Base-by-base conservation (phyloP, 495 filamentous ascomycete species). In the Viridothelium virens region DNA sequence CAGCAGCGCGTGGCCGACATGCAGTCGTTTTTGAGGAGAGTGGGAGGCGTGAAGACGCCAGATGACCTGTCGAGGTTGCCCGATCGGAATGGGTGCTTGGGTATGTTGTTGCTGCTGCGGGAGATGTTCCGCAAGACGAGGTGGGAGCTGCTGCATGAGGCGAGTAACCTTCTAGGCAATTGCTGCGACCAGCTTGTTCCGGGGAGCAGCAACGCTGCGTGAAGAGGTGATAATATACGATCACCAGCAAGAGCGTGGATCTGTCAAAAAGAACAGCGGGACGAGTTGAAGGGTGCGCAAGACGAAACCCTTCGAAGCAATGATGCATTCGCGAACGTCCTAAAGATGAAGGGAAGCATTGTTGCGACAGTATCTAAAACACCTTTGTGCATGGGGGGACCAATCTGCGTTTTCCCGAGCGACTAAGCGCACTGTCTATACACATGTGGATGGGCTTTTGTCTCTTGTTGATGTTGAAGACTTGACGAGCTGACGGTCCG, bases 131-230 rank as follows among this genome's bases (percentile, higher is more conserved):
- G 82, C 65, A 86, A 86, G 71, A 88, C 92, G 47, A 82, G 92
- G 64, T 98, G 94, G 94, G 92, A 97, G 77, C 76, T 98, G 68
- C 78, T 97, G 64, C 85, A 90, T 62, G 94, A 98, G 75, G 94
- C 91, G 56, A 87, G 87, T 61, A 86, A 83, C 53, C 77, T 97
- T 70, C 76, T 98, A 72, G 83, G 82, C 63, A 93, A 91, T 73
- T 96, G 91, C 74, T 88, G 95, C 64, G 76, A 79, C 10, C 86
- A 87, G 78, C 69, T 88, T n/a, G 44, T 71, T 4, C 36, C 36
- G 7, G 64, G 64, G 56, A 63, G 61, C 38, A 63, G 53, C 31
- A 36, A 59, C 11, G n/a, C 18, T 14, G 36, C 53, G 33, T 59
- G 53, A 59, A 34, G 53, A 59, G 31, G 11, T 7, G 36, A 18